Percentiles rank a stretch among this genome's conserved stretches.
phyloP scores from a whole-genome alignment of 2,329 filamentous ascomycete species.

The Colletotrichum tropicale region DNA sequence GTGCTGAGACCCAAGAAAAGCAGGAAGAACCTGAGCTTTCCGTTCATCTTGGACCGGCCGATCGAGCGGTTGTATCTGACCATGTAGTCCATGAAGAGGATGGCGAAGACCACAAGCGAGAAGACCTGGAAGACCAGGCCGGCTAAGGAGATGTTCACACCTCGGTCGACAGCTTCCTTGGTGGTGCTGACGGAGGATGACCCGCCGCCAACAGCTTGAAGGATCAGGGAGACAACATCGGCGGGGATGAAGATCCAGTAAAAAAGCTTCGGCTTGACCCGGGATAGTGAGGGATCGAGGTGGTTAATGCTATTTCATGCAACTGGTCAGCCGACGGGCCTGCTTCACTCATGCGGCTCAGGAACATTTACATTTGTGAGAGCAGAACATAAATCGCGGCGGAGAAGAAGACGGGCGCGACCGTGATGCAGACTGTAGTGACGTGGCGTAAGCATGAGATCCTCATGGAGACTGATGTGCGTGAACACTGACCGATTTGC shows the following conservation, averaged over 20 bases:
- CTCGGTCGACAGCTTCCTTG: constrained; percentile 29
- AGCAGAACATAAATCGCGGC: constrained; percentile 32
- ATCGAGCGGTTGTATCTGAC: constrained; percentile 29
- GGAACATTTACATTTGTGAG: constrained; percentile 8
- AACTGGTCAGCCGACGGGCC: neutral
- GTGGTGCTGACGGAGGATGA: constrained; percentile 43
- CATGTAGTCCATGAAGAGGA: constrained; percentile 47
- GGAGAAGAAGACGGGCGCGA: constrained; percentile 31
- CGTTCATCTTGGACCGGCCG: constrained; percentile 28
- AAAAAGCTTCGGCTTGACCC: constrained; percentile 32
- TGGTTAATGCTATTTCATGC: constrained; percentile 26
- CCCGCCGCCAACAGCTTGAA: constrained; percentile 57
- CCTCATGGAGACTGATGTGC: too few species aligned
- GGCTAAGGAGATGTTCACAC: constrained; percentile 53
- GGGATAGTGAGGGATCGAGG: constrained; percentile 27
- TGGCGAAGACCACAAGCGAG: constrained; percentile 49
- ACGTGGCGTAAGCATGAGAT: neutral
- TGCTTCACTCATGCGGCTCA: neutral
- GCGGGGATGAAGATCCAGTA: constrained; percentile 48
- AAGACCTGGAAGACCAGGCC: constrained; percentile 57
- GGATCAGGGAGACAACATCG: constrained; percentile 54
- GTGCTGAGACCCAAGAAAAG: constrained; percentile 53
- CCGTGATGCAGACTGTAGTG: constrained; percentile 32
- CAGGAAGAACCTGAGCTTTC: constrained; percentile 52
- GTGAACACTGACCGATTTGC: constrained; percentile 52